Conservation (phyloP, 805 yeast species). For the Tetrapisispora arboricola region DNA sequence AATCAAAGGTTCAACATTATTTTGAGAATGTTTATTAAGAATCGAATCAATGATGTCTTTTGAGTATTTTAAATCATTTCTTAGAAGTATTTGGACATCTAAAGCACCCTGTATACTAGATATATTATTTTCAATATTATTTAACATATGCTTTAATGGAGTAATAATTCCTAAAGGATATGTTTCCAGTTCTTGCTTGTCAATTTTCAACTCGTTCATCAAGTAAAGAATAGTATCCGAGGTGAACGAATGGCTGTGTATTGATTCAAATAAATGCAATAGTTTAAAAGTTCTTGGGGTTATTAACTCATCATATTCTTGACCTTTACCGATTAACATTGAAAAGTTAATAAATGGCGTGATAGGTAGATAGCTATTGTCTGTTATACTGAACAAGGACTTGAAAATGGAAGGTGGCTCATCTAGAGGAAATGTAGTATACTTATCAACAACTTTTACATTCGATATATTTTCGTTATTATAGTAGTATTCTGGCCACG, state of each 20-base stretch:
- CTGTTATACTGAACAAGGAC: constrained; percentile 32
- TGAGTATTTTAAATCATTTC: constrained; percentile 45
- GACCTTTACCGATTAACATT: constrained; percentile 49
- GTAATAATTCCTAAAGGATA: constrained; percentile 64
- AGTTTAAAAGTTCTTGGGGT: constrained; percentile 60
- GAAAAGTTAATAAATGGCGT: constrained; percentile 54
- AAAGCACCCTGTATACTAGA: constrained; percentile 38
- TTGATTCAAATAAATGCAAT: constrained; percentile 49
- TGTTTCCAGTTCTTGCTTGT: constrained; percentile 45
- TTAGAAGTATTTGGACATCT: constrained; percentile 49
- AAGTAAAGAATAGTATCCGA: constrained; percentile 48
- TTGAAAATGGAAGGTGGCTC: constrained; percentile 31
- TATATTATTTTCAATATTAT: constrained; percentile 42
- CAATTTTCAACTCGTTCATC: constrained; percentile 49
- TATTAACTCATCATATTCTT: constrained; percentile 43
- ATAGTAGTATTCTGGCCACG: constrained; percentile 51
- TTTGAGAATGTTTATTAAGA: background rate
- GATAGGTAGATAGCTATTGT: constrained; percentile 19
- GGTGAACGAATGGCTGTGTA: constrained; percentile 44
- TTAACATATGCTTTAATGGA: constrained; percentile 55
- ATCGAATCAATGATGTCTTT: constrained; percentile 9
- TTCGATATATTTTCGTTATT: background rate
- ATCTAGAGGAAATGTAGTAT: constrained; percentile 24
- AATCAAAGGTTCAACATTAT: background rate
- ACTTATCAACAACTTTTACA: background rate